Evolutionary conservation across 306 rosid species (phyloP), one percentile per base, ranked within the genome.

Genomic region (Ammopiptanthus mongolicus): DNA sequence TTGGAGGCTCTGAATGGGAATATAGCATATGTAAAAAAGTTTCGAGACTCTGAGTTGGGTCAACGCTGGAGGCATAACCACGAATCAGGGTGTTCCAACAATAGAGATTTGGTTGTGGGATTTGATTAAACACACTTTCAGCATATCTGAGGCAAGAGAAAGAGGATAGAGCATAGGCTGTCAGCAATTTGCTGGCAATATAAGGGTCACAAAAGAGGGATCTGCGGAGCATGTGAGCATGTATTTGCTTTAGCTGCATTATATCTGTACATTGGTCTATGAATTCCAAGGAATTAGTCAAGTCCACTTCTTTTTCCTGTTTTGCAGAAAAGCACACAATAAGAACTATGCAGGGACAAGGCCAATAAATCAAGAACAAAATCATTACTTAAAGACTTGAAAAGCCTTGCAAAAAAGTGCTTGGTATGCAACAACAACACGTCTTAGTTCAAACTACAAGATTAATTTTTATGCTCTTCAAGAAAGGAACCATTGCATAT

Each of bases 41-140:
- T n/a, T 53, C 1, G 21, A 85, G 36, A 69, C 91, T 81, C 22
- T 72, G 78, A 46, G 25, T 28, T 1, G 95, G 90, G 74, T 83
- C 79, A 4, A 79, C 3, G 80, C 95, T 87, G 31, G 90, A 89
- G 17, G 91, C 91, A 29, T 85, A 83, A 13, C 85, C 91, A 8
- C 90, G 90, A 82, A 89, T 87, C 44, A 87, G 83, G 22, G 74
- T 84, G 81, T 89, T 89, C 95, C 95, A 89, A 67, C 88, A 74
- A 74, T 76, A 89, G 44, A 87, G 87, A 80, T 87, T 89, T 75
- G 95, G 90, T 3, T 68, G 76, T 0, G 83, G 82, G 72, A 89
- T 87, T 87, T 84, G 84, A n/a, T 87, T 81, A 74, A 89, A 89
- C 70, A 87, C 67, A 23, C 61, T 79, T 76, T 57, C 87, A 58